Percentiles rank a stretch among this genome's conserved stretches.
These are phyloP conservation scores for Colletotrichum magnum DNA, from an alignment of 2,329 filamentous ascomycete genomes.

Conservation along the genomic window DNA sequence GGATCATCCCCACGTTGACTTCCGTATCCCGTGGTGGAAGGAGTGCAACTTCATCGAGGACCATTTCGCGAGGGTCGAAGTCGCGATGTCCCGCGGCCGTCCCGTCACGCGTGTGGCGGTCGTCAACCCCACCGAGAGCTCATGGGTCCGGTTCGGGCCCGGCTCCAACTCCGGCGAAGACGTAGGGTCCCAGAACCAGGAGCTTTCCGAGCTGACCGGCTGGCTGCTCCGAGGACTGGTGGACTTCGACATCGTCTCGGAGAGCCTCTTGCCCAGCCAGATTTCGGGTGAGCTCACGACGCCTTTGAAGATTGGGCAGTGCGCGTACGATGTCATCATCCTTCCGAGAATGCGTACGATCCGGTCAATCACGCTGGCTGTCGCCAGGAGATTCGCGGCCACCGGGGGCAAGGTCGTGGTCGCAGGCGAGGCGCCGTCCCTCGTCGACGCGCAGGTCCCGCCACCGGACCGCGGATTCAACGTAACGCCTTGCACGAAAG, in stretches of 20 bases:
- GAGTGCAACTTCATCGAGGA: constrained; percentile 50
- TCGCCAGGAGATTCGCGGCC: constrained; percentile 44
- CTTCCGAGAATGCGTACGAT: constrained; percentile 50
- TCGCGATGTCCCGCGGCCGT: constrained; percentile 49
- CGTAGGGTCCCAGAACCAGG: constrained; percentile 43
- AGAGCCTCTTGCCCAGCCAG: constrained; percentile 47
- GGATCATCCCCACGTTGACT: constrained; percentile 50
- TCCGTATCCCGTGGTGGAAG: constrained; percentile 52
- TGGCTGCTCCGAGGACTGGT: constrained; percentile 43
- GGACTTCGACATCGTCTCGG: constrained; percentile 52
- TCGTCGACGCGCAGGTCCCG: constrained; percentile 16
- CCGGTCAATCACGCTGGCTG: constrained; percentile 46
- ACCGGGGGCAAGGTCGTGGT: constrained; percentile 31
- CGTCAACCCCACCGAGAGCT: constrained; percentile 52
- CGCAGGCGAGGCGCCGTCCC: constrained; percentile 5
- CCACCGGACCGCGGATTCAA: not conserved
- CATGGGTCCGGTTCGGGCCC: constrained; percentile 50
- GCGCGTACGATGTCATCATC: constrained; percentile 49
- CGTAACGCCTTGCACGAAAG: constrained; percentile 4
- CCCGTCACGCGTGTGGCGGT: constrained; percentile 48
- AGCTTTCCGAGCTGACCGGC: constrained; percentile 43
- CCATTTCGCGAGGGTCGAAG: constrained; percentile 49
- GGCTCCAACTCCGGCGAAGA: constrained; percentile 45
- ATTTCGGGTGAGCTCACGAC: constrained; percentile 15
- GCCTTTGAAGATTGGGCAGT: constrained; percentile 46